Conservation (phyloP, 2,329 filamentous ascomycete species). For the Epichloe elymi region DNA sequence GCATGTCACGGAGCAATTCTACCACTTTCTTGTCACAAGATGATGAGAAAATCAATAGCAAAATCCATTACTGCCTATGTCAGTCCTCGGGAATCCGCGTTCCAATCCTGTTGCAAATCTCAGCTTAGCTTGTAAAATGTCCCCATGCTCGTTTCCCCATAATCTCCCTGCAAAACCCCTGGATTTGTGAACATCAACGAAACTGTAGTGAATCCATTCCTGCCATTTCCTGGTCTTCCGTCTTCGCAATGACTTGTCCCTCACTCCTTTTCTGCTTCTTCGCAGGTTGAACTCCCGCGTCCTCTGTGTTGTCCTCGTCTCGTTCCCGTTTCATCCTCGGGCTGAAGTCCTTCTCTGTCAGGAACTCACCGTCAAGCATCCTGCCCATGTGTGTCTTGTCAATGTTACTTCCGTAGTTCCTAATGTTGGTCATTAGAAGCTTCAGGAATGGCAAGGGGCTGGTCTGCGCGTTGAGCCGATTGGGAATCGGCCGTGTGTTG, state of each 20-base stretch:
- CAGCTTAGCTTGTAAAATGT: too few species aligned
- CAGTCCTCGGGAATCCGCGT: too few species aligned
- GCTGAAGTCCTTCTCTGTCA: slow-evolving; percentile 12
- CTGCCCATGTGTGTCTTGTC: slow-evolving; percentile 29
- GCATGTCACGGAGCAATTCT: too few species aligned
- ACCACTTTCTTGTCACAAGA: too few species aligned
- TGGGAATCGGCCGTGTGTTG: not conserved
- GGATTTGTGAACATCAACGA: too few species aligned
- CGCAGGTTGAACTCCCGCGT: not conserved
- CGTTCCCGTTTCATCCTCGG: not conserved
- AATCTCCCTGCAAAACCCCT: too few species aligned
- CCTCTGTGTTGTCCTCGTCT: not conserved
- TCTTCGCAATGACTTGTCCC: not conserved
- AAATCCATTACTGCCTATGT: too few species aligned
- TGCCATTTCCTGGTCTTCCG: not conserved
- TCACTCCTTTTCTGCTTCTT: not conserved
- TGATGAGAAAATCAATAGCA: too few species aligned
- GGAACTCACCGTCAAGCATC: slow-evolving; percentile 20
- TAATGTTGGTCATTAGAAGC: slow-evolving; percentile 21
- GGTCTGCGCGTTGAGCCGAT: not conserved
- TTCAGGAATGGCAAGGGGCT: slow-evolving; percentile 27
- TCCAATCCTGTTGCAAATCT: too few species aligned
- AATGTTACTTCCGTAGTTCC: slow-evolving; percentile 24
- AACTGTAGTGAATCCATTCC: too few species aligned
- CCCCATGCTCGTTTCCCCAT: too few species aligned